Percentiles rank a stretch among this genome's conserved stretches.
Conservation (phyloP, 768 basidiomycete species). For the Ramaria sp. region DNA sequence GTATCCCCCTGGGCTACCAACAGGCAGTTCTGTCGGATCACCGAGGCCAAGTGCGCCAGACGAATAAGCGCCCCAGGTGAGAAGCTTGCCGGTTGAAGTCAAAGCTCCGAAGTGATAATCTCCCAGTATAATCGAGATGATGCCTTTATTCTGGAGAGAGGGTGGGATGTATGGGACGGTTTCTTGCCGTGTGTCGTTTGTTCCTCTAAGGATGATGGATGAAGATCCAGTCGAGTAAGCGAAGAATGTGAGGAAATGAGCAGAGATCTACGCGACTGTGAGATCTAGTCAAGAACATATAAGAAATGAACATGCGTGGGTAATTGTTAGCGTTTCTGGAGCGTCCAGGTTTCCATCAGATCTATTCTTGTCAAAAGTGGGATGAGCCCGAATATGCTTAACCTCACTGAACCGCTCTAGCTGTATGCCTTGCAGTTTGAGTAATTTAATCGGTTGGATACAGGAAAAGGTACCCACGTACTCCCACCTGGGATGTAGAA, state of each 20-base stretch:
- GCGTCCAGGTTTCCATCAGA: conserved; percentile 15
- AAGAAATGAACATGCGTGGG: conserved; percentile 51
- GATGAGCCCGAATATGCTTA: conserved; percentile 34
- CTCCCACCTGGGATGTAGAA: conserved; percentile 43
- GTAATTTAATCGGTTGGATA: not conserved
- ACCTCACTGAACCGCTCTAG: conserved; percentile 66
- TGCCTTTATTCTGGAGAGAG: conserved; percentile 59
- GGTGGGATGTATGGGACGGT: conserved; percentile 53
- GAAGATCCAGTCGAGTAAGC: conserved; percentile 64
- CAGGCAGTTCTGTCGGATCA: conserved; percentile 44
- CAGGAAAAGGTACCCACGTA: conserved; percentile 40
- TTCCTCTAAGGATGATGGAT: conserved; percentile 68
- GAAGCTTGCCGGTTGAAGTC: conserved; percentile 61
- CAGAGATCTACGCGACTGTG: conserved; percentile 54
- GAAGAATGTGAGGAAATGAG: conserved; percentile 72
- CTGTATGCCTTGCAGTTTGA: conserved; percentile 25
- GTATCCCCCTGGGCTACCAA: conserved; percentile 55
- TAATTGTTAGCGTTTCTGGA: conserved; percentile 49
- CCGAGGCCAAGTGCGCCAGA: conserved; percentile 81
- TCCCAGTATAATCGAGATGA: conserved; percentile 84
- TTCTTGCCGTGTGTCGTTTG: conserved; percentile 25
- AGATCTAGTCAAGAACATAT: conserved; percentile 11
- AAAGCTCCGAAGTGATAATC: conserved; percentile 90
- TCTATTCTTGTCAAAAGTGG: conserved; percentile 29
- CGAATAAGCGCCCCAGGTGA: conserved; percentile 75